A percentile compares a stretch with the other conserved stretches of the same genome.
Conservation (phyloP, 306 rosid genomes). For the Cucumis melo region DNA sequence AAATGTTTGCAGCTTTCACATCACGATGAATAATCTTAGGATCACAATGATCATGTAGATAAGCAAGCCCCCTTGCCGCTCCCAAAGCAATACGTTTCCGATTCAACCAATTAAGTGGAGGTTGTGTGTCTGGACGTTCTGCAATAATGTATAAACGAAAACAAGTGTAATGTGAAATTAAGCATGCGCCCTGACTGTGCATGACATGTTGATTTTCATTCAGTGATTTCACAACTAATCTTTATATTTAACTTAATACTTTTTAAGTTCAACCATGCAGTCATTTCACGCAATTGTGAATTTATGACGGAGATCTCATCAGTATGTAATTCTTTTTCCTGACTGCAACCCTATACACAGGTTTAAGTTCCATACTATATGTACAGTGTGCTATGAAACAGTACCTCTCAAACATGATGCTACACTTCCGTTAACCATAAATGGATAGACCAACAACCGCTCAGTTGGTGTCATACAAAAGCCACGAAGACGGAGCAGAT, state of each 20-base stretch:
- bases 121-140: constrained; percentile 48
- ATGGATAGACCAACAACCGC: constrained; percentile 90
- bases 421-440: constrained; percentile 87
- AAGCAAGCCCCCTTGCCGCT: constrained; percentile 85
- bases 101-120: constrained; percentile 57
- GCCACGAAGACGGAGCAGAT: constrained; percentile 79
- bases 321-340: background rate
- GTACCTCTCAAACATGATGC: constrained; percentile 93
- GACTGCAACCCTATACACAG: background rate
- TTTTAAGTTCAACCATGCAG: background rate
- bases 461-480: constrained; percentile 99
- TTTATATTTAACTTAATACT: background rate
- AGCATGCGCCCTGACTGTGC: background rate
- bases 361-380: background rate
- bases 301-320: background rate
- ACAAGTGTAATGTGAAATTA: background rate
- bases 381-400: background rate
- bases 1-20: constrained; percentile 90
- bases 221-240: background rate
- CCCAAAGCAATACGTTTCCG: constrained; percentile 67
- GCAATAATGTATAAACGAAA: constrained; percentile 7
- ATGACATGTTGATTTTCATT: background rate
- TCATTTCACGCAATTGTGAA: background rate
- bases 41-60: constrained; percentile 93
- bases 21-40: constrained; percentile 93